Evolutionary conservation across 495 filamentous ascomycete species (phyloP).

Genomic region (Neurospora sp.): DNA sequence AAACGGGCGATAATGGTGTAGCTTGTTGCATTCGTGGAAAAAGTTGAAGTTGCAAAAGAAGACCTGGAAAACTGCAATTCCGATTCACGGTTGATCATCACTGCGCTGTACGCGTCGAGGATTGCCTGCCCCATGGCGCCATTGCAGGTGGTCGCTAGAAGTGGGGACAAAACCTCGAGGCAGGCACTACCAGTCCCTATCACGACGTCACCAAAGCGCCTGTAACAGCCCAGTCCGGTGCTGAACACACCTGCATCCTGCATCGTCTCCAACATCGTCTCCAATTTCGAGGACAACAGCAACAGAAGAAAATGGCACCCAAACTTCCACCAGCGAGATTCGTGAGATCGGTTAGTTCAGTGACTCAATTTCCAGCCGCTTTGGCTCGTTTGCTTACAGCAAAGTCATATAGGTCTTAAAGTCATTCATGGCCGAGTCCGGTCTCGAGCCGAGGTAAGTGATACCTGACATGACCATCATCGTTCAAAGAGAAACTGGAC

Average conservation of each 20-base stretch:
- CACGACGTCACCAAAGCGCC: background rate
- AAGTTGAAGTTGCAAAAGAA: background rate
- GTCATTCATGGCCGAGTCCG: constrained; percentile 74
- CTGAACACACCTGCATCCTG: background rate
- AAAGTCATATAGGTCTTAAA: constrained; percentile 52
- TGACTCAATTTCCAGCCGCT: background rate
- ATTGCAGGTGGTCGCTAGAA: background rate
- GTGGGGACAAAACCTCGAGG: background rate
- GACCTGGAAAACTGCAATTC: background rate
- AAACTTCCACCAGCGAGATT: constrained; percentile 28
- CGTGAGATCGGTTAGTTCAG: constrained; percentile 27
- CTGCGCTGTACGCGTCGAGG: background rate
- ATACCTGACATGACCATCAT: constrained; percentile 5
- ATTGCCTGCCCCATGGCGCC: background rate
- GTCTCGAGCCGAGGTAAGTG: constrained; percentile 74
- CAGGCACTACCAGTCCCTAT: background rate
- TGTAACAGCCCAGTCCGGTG: background rate
- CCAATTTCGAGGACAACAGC: background rate
- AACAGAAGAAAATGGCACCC: constrained; percentile 14
- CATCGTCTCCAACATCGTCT: background rate
- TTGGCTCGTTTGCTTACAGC: background rate
- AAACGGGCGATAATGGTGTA: background rate
- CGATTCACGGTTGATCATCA: background rate
- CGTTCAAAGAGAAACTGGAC: background rate
- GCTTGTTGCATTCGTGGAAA: background rate